A percentile compares a stretch with the other conserved stretches of the same genome.
Conservation (phyloP, 768 basidiomycete species). For the Leccinum broughii region DNA sequence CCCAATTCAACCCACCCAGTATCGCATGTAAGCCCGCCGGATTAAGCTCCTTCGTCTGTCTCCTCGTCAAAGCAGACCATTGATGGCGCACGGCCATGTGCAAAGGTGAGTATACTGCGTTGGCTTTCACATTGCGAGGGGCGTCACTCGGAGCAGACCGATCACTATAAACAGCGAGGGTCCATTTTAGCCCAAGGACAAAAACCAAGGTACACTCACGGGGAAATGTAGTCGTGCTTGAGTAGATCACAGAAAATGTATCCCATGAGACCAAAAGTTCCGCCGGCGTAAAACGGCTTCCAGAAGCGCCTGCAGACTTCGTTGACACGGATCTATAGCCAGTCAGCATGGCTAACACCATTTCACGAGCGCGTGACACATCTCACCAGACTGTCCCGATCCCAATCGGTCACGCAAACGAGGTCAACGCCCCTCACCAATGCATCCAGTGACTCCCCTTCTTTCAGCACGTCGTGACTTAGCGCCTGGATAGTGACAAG, state of each 20-base stretch:
- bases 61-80: constrained; percentile 70
- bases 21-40: constrained; percentile 71
- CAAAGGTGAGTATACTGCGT: constrained; percentile 65
- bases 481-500: constrained; percentile 80
- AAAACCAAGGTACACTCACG: constrained; percentile 53
- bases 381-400: constrained; percentile 69
- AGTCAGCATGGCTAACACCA: constrained; percentile 7
- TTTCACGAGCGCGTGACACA: constrained; percentile 1
- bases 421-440: constrained; percentile 73
- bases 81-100: constrained; percentile 60
- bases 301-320: constrained; percentile 69
- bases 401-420: constrained; percentile 84
- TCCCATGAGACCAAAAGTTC: constrained; percentile 85
- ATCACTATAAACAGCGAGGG: constrained; percentile 44
- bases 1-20: constrained; percentile 51
- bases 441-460: constrained; percentile 53
- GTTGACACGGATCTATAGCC: constrained; percentile 63
- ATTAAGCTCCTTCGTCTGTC: constrained; percentile 82
- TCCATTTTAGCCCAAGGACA: constrained; percentile 8
- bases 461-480: constrained; percentile 48
- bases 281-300: constrained; percentile 90
- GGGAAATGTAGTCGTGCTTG: constrained; percentile 79
- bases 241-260: constrained; percentile 95
- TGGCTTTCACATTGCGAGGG: constrained; percentile 59
- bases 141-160: constrained; percentile 60